These are phyloP conservation scores for Modicella reniformis DNA, from an alignment of 371 early-diverging fungal genomes.

Conservation along the genomic window DNA sequence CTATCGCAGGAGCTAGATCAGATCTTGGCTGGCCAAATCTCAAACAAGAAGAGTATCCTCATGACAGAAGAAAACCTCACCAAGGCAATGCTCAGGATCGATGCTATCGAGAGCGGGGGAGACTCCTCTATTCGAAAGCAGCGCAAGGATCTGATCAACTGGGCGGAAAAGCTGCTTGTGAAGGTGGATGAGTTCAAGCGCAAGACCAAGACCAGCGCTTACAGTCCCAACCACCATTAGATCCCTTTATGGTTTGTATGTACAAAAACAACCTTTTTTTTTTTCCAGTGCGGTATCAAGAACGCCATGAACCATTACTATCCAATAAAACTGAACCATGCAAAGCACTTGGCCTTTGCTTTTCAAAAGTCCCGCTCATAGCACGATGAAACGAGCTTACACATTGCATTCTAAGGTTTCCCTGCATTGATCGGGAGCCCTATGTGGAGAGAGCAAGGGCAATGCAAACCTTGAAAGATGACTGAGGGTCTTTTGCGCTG, in stretches of 20 bases:
- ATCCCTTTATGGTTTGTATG: background rate
- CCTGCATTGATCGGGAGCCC: background rate
- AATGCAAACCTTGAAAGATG: background rate
- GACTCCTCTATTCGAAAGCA: conserved; percentile 33
- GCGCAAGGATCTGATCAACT: conserved; percentile 40
- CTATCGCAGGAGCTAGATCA: conserved; percentile 29
- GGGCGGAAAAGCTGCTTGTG: conserved; percentile 28
- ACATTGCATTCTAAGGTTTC: background rate
- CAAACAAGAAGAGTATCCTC: conserved; percentile 33
- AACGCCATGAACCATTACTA: background rate
- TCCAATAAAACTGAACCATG: background rate
- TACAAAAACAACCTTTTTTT: background rate
- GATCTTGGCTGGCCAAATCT: conserved; percentile 27
- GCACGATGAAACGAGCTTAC: background rate
- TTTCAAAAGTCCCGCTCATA: background rate
- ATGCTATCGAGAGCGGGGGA: conserved; percentile 48
- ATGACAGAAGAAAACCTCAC: conserved; percentile 49
- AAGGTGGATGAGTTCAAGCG: conserved; percentile 46
- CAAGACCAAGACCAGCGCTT: conserved; percentile 20
- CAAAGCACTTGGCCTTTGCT: background rate
- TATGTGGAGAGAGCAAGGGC: background rate
- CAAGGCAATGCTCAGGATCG: conserved; percentile 50
- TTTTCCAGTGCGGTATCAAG: background rate
- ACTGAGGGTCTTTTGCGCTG: background rate
- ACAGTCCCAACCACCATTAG: background rate